These are phyloP conservation scores for Salix caprea DNA, from an alignment of 345 rosid genomes.

Conservation along the genomic window DNA sequence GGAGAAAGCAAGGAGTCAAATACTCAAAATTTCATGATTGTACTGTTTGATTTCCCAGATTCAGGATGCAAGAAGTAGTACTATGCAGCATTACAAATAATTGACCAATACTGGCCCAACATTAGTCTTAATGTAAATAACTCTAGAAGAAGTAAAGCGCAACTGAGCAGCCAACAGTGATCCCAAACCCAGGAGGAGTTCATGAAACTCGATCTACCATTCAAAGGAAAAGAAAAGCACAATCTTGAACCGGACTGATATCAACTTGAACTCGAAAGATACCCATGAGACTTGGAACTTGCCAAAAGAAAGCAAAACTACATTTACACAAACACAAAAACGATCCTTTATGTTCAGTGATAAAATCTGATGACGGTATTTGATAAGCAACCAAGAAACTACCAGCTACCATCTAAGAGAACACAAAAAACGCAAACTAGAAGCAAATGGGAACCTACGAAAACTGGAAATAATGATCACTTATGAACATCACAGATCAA, in stretches of 20 bases:
- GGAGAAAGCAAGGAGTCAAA: background rate
- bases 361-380: slow-evolving; percentile 3
- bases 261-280: background rate
- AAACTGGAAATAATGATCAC: slow-evolving; percentile 13
- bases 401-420: background rate
- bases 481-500: slow-evolving; percentile 10
- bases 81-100: background rate
- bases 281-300: slow-evolving; percentile 7
- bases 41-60: background rate
- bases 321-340: background rate
- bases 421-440: slow-evolving; percentile 10
- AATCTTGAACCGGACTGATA: background rate
- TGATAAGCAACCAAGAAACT: slow-evolving; percentile 1
- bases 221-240: background rate
- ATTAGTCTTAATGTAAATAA: background rate
- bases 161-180: background rate
- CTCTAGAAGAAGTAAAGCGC: background rate
- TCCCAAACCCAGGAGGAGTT: background rate
- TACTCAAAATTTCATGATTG: background rate
- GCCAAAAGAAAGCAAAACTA: background rate
- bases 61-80: background rate
- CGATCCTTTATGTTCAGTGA: background rate
- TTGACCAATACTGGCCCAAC: background rate
- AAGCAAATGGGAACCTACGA: slow-evolving; percentile 26
- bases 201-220: slow-evolving; percentile 1